Evolutionary conservation across 306 rosid genomes (phyloP), one percentile per base, ranked within the genome.

Genomic region (Citrullus colocynthis): DNA sequence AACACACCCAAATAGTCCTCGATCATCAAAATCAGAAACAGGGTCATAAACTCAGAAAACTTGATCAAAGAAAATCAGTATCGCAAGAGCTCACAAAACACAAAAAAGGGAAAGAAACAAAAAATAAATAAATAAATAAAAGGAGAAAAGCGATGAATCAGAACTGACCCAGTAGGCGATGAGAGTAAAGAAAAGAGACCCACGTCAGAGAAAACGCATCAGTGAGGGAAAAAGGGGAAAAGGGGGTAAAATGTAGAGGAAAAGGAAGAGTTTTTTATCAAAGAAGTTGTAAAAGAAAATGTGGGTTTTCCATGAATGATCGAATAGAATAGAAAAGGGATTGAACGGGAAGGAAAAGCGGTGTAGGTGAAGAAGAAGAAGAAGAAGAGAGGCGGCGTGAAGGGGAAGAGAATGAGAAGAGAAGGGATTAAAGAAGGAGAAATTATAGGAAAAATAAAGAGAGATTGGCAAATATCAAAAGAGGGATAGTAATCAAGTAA

Each of bases 331-430:
- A 71, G 76, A 48, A 6, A 1, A 3, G 37, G 39, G 32, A 20
- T 3, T 4, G 9, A 37, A 32, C 4, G 12, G 11, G 66, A 64
- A 55, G 55, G 78, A 5, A 56, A 39, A 76, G 62, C 17, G 85
- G 14, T 65, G 73, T 64, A 74, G 78, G 34, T 5, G 70, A 56
- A 69, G 44, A 75, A 62, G 77, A 7, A 78, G 79, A 77, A 65
- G 84, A 80, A 74, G 54, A 77, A 73, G 73, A 20, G 82, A 83
- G 86, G 88, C 88, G 86, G 90, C 90, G 90, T 81, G 82, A 81
- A 63, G 86, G 24, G 70, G 89, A 82, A 86, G 87, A 62, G 76
- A 55, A 21, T 28, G 21, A 70, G 75, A 65, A 9, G 49, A 70
- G 75, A 65, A 9, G 49, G 32, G 32, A 72, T 72, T 72, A 72